Base-by-base conservation (phyloP, 1,139 yeast species). In the Scheffersomyces cryptocercus region DNA sequence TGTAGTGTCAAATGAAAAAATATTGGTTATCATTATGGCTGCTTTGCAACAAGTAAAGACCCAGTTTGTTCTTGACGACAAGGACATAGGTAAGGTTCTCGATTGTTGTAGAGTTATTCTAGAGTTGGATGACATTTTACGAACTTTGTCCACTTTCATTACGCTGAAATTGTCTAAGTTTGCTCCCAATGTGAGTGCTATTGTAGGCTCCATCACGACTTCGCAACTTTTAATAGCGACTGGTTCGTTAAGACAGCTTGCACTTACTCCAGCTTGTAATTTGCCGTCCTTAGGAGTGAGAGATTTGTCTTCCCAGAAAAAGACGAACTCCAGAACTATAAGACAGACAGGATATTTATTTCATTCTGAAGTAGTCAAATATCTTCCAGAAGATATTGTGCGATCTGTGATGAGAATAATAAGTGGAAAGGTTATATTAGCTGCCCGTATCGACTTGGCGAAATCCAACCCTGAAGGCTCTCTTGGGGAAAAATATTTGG, bases 181-280 rank as follows among this genome's bases (percentile, higher is more conserved):
- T 57, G 95, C 97, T 0, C 99, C 99, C 1, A 95, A 93, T 59
- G 66, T 88, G 2, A 73, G 88, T 2, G 81, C 81, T 0, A 68
- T 93, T 7, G 73, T 93, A 3, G 96, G 96, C 0, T 71, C 95
- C 0, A 70, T 79, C 3, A 79, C 88, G 0, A 81, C 96, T 0
- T 85, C 96, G 0, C 90, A 86, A 55, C 64, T 93, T 10, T 65
- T 93, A 36, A 79, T 89, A 1, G 75, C 80, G 16, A 70, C 82
- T 0, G 95, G 96, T 1, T 90, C 96, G 0, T 61, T 93, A 10
- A 68, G 69, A n/a, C 84, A 81, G 10, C 64, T 93, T 11, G 81
- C 91, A 3, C 67, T 68, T 31, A 81, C 89, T 0, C 97, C 97
- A 0, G 77, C 96, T 4, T 87, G 97, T 53, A 93, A 93, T 58